phyloP scores from a whole-genome alignment of 805 yeast genomes.

The Schwanniomyces polymorphus region DNA sequence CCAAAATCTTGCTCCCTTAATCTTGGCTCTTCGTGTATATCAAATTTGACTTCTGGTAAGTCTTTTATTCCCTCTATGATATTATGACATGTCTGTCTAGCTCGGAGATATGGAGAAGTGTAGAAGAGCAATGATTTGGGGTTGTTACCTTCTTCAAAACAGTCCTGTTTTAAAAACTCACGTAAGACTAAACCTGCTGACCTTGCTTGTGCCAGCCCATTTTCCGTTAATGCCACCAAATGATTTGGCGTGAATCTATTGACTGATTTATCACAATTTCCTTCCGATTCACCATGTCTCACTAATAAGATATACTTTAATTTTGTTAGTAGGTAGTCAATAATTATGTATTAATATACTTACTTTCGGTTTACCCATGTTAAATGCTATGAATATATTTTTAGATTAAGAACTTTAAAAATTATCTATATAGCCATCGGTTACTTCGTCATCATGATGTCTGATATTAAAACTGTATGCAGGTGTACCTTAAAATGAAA shows the following conservation, averaged over 20 bases:
- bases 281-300: slow-evolving; percentile 92
- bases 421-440: neutral
- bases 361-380: slow-evolving; percentile 36
- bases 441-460: no score
- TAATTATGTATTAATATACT: slow-evolving; percentile 9
- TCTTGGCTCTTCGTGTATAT: slow-evolving; percentile 82
- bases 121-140: slow-evolving; percentile 60
- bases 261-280: slow-evolving; percentile 82
- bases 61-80: slow-evolving; percentile 57
- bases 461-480: neutral
- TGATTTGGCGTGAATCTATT: slow-evolving; percentile 82
- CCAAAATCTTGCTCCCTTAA: slow-evolving; percentile 96
- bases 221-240: slow-evolving; percentile 65
- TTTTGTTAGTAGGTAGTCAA: slow-evolving; percentile 6
- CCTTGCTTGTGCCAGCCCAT: slow-evolving; percentile 66
- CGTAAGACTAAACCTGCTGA: slow-evolving; percentile 57
- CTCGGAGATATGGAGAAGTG: slow-evolving; percentile 83
- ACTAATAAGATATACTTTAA: slow-evolving; percentile 69
- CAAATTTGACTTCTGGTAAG: slow-evolving; percentile 45
- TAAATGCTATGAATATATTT: neutral
- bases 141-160: slow-evolving; percentile 10
- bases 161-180: slow-evolving; percentile 32
- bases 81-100: slow-evolving; percentile 80
- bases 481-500: neutral
- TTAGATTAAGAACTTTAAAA: neutral